Conservation (phyloP, 768 basidiomycete species). For the Gautieria morchelliformis region DNA sequence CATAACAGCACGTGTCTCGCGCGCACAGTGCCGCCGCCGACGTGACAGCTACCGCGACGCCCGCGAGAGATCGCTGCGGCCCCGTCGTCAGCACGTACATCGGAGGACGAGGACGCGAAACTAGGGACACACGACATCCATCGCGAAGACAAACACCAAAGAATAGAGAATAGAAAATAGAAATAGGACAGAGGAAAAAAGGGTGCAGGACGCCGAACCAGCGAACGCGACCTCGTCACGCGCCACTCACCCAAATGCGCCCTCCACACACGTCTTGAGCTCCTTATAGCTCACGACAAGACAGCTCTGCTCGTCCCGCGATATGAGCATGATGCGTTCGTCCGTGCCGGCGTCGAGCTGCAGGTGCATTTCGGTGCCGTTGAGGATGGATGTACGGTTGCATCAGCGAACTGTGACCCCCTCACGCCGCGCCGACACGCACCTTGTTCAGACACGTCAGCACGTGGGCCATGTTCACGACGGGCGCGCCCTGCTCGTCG, state of each 20-base stretch:
- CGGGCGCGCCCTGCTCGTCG: constrained; percentile 80
- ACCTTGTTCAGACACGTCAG: constrained; percentile 92
- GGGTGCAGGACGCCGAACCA: too few relatives aligned
- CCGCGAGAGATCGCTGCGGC: background rate
- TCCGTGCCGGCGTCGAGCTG: constrained; percentile 91
- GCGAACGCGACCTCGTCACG: too few relatives aligned
- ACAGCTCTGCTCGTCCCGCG: constrained; percentile 93
- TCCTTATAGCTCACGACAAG: constrained; percentile 91
- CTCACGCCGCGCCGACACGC: constrained; percentile 1
- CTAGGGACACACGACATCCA: too few relatives aligned
- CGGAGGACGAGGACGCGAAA: too few relatives aligned
- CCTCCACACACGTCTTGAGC: constrained; percentile 75
- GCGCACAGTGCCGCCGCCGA: too few relatives aligned
- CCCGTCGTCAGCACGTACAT: too few relatives aligned
- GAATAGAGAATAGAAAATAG: too few relatives aligned
- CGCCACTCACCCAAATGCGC: constrained; percentile 64
- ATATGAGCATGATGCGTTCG: constrained; percentile 89
- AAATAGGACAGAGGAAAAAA: too few relatives aligned
- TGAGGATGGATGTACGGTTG: too few relatives aligned
- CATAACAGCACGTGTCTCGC: too few relatives aligned
- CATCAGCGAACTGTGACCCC: too few relatives aligned
- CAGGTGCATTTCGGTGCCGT: background rate
- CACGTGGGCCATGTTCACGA: constrained; percentile 86
- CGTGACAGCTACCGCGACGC: background rate
- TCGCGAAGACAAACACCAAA: too few relatives aligned